Evolutionary conservation across 75 land plant species (phyloP).

Genomic region (Sequoia sempervirens): DNA sequence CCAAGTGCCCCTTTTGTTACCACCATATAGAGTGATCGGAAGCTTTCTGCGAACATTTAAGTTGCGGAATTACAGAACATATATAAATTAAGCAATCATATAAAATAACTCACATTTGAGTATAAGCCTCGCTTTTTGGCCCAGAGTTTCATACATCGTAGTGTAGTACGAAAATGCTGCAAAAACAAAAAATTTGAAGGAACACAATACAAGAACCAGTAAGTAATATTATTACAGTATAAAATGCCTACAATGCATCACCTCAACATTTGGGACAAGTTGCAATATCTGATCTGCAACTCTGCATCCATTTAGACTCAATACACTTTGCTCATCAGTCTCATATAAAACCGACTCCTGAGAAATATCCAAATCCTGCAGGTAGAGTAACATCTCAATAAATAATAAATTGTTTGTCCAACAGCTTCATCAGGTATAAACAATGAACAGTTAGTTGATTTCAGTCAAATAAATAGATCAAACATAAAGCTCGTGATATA

Average conservation of each 20-base stretch:
- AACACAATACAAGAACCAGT: neutral
- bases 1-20: neutral
- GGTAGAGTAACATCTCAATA: neutral
- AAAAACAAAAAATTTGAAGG: neutral
- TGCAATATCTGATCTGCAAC: constrained; percentile 49
- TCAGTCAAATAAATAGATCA: neutral
- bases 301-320: constrained; percentile 50
- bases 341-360: constrained; percentile 35
- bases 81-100: constrained; percentile 3
- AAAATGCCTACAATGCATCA: neutral
- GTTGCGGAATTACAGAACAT: neutral
- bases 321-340: constrained; percentile 47
- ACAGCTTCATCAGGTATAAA: neutral
- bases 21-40: neutral
- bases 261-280: constrained; percentile 42
- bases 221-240: neutral
- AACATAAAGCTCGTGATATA: neutral
- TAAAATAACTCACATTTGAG: constrained; percentile 36
- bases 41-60: neutral
- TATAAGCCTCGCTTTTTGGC: constrained; percentile 53
- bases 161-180: constrained; percentile 57
- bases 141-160: constrained; percentile 53
- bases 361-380: constrained; percentile 49
- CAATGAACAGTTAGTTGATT: neutral
- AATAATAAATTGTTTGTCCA: neutral